Conservation (phyloP, 2,329 filamentous ascomycete genomes). For the Penicillium sclerotigenum region DNA sequence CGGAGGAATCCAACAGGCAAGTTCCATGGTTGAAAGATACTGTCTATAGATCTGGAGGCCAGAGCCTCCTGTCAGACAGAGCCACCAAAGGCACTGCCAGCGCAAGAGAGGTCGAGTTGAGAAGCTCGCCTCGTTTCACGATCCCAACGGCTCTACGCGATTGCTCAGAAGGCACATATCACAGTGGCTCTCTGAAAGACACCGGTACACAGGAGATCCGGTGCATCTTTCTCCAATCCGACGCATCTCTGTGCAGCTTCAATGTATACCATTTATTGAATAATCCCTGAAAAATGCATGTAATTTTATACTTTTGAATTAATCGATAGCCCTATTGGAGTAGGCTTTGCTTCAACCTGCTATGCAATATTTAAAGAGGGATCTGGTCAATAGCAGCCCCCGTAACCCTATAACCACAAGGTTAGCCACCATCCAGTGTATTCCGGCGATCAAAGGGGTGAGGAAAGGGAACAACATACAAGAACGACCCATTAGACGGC, state of each 20-base stretch:
- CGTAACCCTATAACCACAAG: conserved; percentile 28
- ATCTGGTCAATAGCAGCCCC: conserved; percentile 38
- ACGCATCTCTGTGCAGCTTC: background rate
- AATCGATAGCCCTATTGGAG: background rate
- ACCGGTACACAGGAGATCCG: background rate
- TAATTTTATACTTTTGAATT: background rate
- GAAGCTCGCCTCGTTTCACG: background rate
- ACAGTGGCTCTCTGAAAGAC: background rate
- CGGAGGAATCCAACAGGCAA: background rate
- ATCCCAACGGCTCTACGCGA: background rate
- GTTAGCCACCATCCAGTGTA: conserved; percentile 12
- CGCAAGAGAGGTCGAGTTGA: background rate
- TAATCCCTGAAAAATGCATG: background rate
- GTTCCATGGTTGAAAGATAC: background rate
- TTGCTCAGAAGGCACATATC: background rate
- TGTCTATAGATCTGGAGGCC: background rate
- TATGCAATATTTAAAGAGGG: conserved; percentile 24
- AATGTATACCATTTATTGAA: background rate
- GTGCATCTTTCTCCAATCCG: background rate
- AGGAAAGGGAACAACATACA: conserved; percentile 31
- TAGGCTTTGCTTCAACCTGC: background rate
- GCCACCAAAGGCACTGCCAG: background rate
- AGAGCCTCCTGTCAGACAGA: background rate
- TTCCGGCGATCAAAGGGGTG: background rate
- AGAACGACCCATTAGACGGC: conserved; percentile 54